Conservation (phyloP, 495 filamentous ascomycete species). For the Penicillium verhagenii region DNA sequence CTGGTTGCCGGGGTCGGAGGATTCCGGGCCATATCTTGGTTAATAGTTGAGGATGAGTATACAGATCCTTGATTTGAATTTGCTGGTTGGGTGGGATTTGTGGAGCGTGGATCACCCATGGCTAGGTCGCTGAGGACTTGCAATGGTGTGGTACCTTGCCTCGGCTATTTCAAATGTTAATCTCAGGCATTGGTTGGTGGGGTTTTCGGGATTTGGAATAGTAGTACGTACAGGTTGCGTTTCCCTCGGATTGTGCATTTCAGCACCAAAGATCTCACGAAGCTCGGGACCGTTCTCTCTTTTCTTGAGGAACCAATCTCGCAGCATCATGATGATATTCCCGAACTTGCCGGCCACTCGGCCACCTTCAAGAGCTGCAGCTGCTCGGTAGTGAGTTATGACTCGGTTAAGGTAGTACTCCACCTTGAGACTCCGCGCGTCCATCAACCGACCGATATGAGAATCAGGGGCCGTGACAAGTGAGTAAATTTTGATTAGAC, state of each 20-base stretch:
- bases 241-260: conserved; percentile 7
- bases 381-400: conserved; percentile 62
- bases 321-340: conserved; percentile 70
- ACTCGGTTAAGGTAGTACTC: conserved; percentile 71
- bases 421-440: conserved; percentile 69
- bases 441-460: conserved; percentile 74
- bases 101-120: conserved; percentile 45
- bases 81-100: neutral
- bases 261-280: conserved; percentile 30
- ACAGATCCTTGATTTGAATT: conserved; percentile 4
- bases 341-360: conserved; percentile 75
- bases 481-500: conserved; percentile 85
- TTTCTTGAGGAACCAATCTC: conserved; percentile 63
- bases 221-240: conserved; percentile 3
- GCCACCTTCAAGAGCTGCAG: conserved; percentile 62
- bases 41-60: conserved; percentile 12
- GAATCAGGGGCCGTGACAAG: conserved; percentile 65
- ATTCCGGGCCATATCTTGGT: conserved; percentile 1
- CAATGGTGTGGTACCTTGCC: conserved; percentile 50
- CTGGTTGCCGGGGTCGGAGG: neutral
- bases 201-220: neutral
- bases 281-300: conserved; percentile 35
- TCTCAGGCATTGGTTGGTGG: conserved; percentile 39
- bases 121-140: conserved; percentile 70
- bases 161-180: conserved; percentile 15